Base-by-base conservation (phyloP, 2,329 filamentous ascomycete genomes). In the Trichoderma oligosporum region DNA sequence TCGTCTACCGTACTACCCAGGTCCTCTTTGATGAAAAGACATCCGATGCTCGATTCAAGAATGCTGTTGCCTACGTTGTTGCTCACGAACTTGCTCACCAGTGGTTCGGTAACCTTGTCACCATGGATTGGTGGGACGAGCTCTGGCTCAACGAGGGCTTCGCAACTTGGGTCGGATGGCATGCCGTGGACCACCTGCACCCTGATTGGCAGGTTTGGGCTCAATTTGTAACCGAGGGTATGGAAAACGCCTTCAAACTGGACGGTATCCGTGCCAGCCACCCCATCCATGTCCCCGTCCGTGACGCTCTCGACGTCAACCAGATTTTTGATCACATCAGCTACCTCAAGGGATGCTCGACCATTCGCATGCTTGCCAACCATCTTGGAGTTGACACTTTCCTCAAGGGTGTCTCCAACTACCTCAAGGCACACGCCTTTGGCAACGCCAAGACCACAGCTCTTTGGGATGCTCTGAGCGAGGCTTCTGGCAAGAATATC, bases 191-290 rank as follows among this genome's bases (percentile, higher is more conserved):
- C 69, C 83, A 95, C 69, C 84, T 97, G 56, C 90, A 97, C 73
- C 94, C 94, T 3, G 93, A 97, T 64, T 97, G 94, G 93, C 87
- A 97, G 66, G 88, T 97, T 29, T 99, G 94, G 94, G 87, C 89
- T 58, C 92, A 97, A 75, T 99, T 97, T 75, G 90, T 97, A 67
- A 91, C 91, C 75, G 94, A 97, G 78, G 89, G 88, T 66, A 89
- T 96, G 78, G 91, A 96, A 81, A 85, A 85, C 78, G 93, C 93
- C 57, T 95, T 97, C 73, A 82, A 86, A 63, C 84, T 99, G 27
- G 94, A 99, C 68, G 86, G 89, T 44, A 84, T 99, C 63, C 88
- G 94, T 45, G 89, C 91, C 39, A 96, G 91, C 48, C 94, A 99
- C 72, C 89, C 94, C 7, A 97, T 99, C 64, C 93, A 99, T 72